Base-by-base conservation (phyloP, 2,329 filamentous ascomycete genomes). In the Aspergillus sclerotialis region DNA sequence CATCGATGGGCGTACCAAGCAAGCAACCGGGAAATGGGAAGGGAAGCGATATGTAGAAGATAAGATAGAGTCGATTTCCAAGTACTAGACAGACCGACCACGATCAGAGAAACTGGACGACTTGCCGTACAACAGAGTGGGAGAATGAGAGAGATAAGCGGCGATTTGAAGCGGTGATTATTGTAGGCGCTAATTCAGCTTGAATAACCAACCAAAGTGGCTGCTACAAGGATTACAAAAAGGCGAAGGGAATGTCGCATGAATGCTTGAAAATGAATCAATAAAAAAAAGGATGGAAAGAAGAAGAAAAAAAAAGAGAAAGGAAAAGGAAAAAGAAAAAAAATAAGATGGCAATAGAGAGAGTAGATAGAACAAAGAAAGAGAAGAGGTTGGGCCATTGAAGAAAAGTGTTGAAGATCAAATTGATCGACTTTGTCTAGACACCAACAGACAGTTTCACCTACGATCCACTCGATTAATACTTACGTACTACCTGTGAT, bases 351-450 rank as follows among this genome's bases (percentile, higher is more conserved):
- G 30, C 29, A 34, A 25, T 5, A 16, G 21, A n/a, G 10, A 18
- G 15, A 21, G 28, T 31, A 39, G 30, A 30, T 35, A 36, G 36
- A 24, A 26, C 15, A 30, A 31, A 34, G 33, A 32, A 40, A 45
- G 36, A 30, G 34, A 39, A 37, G 40, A 44, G 46, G 46, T 37
- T 49, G 46, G 42, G 33, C 31, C 35, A 38, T 33, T 43, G 33
- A 34, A 29, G 35, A 38, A 18, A 21, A 8, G 21, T 15, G 31
- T 23, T 9, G 15, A 28, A n/a, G 24, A n/a, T 26, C 7, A 5
- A 27, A 28, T 12, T 7, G 24, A 30, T 32, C 4, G 30, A 33
- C n/a, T 17, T 37, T 16, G 34, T 38, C 8, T 38, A n/a, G n/a
- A n/a, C n/a, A n/a, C 35, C 39, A 41, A 26, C 17, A 40, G 42